Evolutionary conservation across 2,329 filamentous ascomycete genomes (phyloP).

Genomic region (Pseudopithomyces chartarum): DNA sequence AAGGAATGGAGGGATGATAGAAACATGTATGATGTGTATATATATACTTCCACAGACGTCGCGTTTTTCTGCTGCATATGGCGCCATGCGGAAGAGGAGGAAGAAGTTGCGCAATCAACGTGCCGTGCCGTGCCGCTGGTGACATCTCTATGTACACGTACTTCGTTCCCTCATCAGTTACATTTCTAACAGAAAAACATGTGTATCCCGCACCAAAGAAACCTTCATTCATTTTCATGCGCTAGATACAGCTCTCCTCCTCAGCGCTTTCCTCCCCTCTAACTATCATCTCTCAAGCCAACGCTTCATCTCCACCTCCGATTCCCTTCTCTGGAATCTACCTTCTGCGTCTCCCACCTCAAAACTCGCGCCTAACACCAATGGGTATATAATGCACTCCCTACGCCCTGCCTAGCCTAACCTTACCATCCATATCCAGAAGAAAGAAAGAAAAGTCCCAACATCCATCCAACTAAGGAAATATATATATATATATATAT

Average conservation of each 20-base stretch:
- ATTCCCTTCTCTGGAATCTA: not conserved
- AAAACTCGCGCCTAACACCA: slow-evolving; percentile 3
- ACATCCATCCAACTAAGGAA: no score
- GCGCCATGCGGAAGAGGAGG: not conserved
- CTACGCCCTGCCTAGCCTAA: slow-evolving; percentile 6
- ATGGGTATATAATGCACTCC: slow-evolving; percentile 22
- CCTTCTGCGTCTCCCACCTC: not conserved
- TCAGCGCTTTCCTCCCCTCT: no score
- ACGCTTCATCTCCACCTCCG: not conserved
- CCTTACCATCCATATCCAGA: not conserved
- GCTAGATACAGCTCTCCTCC: no score
- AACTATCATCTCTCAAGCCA: not conserved
- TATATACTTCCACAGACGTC: no score
- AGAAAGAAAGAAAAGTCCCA: no score
- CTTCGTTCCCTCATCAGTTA: no score
- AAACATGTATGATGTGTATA: no score
- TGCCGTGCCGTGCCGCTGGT: no score
- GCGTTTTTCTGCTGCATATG: not conserved
- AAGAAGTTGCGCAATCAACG: not conserved
- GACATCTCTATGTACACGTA: no score
- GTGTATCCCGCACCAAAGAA: not conserved
- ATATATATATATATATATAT: no score
- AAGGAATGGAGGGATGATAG: no score
- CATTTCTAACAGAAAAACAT: no score
- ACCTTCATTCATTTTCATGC: not conserved